Conservation (phyloP, 352 stramenopile species). For the Thalassiosira livingstoniorum region DNA sequence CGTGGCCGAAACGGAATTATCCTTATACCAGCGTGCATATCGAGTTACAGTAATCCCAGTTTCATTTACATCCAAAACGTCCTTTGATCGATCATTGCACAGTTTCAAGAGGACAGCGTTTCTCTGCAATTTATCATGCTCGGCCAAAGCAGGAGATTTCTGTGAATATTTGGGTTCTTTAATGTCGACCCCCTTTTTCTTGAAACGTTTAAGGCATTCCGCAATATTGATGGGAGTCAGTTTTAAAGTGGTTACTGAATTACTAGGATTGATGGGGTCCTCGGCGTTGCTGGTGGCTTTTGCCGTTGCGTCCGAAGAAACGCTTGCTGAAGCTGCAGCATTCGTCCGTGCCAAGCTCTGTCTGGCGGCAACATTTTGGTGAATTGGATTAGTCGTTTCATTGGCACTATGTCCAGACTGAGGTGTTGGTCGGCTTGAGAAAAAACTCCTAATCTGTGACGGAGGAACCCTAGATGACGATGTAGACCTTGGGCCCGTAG, state of each 20-base stretch:
- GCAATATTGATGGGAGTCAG: not conserved
- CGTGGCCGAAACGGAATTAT: not conserved
- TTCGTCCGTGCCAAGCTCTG: too few relatives aligned
- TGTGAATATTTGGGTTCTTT: not conserved
- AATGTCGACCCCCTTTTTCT: not conserved
- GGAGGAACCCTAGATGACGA: too few relatives aligned
- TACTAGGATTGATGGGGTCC: not conserved
- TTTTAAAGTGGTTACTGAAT: not conserved
- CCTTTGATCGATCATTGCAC: too few relatives aligned
- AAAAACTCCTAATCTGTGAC: too few relatives aligned
- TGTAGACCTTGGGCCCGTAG: too few relatives aligned
- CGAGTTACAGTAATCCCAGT: not conserved
- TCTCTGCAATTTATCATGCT: not conserved
- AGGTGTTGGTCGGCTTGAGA: too few relatives aligned
- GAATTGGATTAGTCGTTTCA: too few relatives aligned
- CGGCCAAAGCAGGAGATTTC: not conserved
- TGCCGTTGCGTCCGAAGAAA: not conserved
- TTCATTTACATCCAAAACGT: not conserved
- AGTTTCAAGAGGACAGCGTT: not conserved
- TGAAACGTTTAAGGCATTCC: not conserved
- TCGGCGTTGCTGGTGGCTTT: not conserved
- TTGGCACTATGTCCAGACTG: too few relatives aligned
- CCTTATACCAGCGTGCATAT: not conserved
- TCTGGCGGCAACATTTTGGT: too few relatives aligned
- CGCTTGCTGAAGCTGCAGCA: not conserved